Conservation (phyloP, 768 basidiomycete genomes). For the Lentinula raphanica region DNA sequence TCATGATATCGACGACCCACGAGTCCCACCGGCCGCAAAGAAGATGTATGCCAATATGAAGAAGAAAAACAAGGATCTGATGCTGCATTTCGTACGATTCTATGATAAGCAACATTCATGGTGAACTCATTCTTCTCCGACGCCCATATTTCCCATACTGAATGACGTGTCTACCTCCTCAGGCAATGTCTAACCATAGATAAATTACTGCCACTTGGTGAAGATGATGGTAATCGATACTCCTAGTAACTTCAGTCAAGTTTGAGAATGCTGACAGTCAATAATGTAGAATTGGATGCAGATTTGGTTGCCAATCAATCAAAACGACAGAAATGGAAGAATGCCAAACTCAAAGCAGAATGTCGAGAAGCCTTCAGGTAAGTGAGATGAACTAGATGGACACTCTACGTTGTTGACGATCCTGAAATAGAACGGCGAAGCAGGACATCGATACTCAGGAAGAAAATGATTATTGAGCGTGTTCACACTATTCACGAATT, state of each 20-base stretch:
- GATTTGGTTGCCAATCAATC: conserved; percentile 52
- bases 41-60: conserved; percentile 26
- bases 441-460: conserved; percentile 41
- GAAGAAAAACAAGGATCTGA: conserved; percentile 29
- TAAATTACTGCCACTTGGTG: conserved; percentile 62
- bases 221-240: conserved; percentile 51
- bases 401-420: no score
- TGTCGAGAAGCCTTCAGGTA: conserved; percentile 62
- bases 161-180: no score
- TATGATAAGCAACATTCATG: conserved; percentile 67
- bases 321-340: conserved; percentile 58
- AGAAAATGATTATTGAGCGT: background rate
- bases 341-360: conserved; percentile 39
- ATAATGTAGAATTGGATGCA: conserved; percentile 53
- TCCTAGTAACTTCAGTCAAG: background rate
- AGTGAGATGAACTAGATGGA: conserved; percentile 22
- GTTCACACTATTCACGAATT: background rate
- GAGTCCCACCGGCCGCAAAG: conserved; percentile 38
- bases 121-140: conserved; percentile 27
- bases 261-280: background rate
- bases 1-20: conserved; percentile 52
- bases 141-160: background rate
- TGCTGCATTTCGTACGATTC: conserved; percentile 63
- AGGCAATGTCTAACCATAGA: conserved; percentile 63
- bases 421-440: conserved; percentile 30